Conservation (phyloP, 345 rosid species). For the Ceriops tagal region DNA sequence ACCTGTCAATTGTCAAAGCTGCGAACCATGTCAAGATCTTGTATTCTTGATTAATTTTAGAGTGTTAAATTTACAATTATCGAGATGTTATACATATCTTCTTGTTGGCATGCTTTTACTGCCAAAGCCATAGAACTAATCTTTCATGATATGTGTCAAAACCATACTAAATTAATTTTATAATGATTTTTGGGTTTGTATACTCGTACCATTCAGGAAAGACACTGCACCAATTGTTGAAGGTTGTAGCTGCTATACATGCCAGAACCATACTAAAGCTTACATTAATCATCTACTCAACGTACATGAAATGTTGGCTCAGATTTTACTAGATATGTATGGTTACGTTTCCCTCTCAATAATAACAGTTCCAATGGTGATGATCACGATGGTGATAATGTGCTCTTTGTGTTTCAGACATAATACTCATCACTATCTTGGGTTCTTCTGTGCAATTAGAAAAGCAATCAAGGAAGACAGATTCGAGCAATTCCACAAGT, state of each 20-base stretch:
- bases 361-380: background rate
- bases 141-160: no score
- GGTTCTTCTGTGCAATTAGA: constrained; percentile 53
- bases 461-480: constrained; percentile 52
- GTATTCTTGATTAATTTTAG: background rate
- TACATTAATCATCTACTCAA: constrained; percentile 73
- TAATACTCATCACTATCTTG: constrained; percentile 67
- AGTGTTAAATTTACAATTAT: background rate
- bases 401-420: constrained; percentile 45
- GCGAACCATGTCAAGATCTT: background rate
- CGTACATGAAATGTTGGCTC: constrained; percentile 76
- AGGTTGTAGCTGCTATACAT: constrained; percentile 61
- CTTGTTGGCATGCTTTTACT: background rate
- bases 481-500: constrained; percentile 44
- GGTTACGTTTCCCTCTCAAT: background rate
- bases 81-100: no score
- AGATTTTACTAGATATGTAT: constrained; percentile 62
- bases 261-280: constrained; percentile 70
- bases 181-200: background rate
- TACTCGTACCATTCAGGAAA: constrained; percentile 39
- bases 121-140: background rate
- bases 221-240: constrained; percentile 48
- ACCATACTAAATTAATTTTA: no score
- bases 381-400: background rate
- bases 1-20: background rate